phyloP scores from a whole-genome alignment of 2,329 filamentous ascomycete species.

The Calonectria naviculata region DNA sequence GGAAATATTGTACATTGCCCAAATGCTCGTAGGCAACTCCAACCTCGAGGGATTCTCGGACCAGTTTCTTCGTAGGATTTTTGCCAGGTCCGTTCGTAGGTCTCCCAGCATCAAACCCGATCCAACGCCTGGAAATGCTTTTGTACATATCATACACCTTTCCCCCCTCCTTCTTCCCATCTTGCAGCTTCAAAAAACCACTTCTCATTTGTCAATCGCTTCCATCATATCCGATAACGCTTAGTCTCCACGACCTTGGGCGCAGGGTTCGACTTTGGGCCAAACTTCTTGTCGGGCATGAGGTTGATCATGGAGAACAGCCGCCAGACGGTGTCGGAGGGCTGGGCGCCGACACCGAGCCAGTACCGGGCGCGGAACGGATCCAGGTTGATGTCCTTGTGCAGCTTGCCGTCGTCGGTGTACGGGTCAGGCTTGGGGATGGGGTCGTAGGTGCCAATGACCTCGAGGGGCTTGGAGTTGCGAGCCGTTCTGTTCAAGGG shows the following conservation, averaged over 20 bases:
- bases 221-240: constrained; percentile 45
- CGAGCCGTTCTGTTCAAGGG: constrained; percentile 82
- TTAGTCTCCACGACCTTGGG: constrained; percentile 40
- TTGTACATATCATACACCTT: constrained; percentile 44
- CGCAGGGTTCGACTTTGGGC: constrained; percentile 39
- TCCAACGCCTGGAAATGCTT: constrained; percentile 42
- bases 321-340: constrained; percentile 89
- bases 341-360: constrained; percentile 96
- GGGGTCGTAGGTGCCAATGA: constrained; percentile 83
- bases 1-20: constrained; percentile 30
- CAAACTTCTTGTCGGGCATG: constrained; percentile 51
- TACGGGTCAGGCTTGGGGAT: constrained; percentile 71
- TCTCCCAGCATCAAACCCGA: constrained; percentile 27
- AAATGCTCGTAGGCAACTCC: background rate
- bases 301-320: constrained; percentile 80
- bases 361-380: constrained; percentile 87
- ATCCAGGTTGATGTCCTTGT: constrained; percentile 94
- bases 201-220: constrained; percentile 3
- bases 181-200: background rate
- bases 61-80: constrained; percentile 2
- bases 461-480: constrained; percentile 90
- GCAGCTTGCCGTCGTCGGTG: constrained; percentile 73
- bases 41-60: background rate
- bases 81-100: constrained; percentile 12
- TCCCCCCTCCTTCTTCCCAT: no score